Evolutionary conservation across 257 asterid genomes (phyloP).

Genomic region (Lantana camara): DNA sequence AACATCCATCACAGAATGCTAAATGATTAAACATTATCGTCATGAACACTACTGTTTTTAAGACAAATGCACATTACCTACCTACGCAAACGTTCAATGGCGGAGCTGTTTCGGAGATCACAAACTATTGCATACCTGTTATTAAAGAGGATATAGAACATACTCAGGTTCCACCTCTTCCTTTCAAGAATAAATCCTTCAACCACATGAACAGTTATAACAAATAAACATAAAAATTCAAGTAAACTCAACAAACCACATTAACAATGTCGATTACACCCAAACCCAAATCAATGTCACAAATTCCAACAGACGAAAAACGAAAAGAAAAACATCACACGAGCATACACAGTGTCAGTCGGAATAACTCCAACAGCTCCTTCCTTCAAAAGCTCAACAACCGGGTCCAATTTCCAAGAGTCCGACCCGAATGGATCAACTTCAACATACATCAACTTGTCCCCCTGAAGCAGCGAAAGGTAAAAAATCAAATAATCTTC

Average conservation of each 20-base stretch:
- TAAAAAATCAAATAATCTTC: slow-evolving; percentile 6
- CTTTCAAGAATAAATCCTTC: neutral
- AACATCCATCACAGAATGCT: slow-evolving; percentile 14
- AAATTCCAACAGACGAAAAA: neutral
- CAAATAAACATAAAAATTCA: slow-evolving; percentile 1
- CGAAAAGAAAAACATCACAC: neutral
- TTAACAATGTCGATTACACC: neutral
- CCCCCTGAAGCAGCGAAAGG: slow-evolving; percentile 48
- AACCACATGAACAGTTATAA: neutral
- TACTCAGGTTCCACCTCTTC: neutral
- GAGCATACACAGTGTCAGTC: slow-evolving; percentile 82
- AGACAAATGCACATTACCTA: slow-evolving; percentile 28
- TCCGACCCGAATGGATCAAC: slow-evolving; percentile 83
- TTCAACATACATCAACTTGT: slow-evolving; percentile 59
- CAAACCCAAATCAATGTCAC: neutral
- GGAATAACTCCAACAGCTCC: slow-evolving; percentile 99
- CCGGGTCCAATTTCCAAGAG: slow-evolving; percentile 87
- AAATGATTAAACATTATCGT: neutral
- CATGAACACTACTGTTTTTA: slow-evolving; percentile 5
- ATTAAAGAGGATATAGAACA: slow-evolving; percentile 3
- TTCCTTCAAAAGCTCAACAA: slow-evolving; percentile 70
- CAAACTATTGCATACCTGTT: slow-evolving; percentile 84
- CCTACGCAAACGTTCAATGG: slow-evolving; percentile 87
- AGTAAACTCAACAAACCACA: slow-evolving; percentile 4
- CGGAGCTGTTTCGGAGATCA: slow-evolving; percentile 65